A percentile compares a stretch with the other conserved stretches of the same genome.
phyloP scores from a whole-genome alignment of 164 flowering plant species.

The Annona cherimola region DNA sequence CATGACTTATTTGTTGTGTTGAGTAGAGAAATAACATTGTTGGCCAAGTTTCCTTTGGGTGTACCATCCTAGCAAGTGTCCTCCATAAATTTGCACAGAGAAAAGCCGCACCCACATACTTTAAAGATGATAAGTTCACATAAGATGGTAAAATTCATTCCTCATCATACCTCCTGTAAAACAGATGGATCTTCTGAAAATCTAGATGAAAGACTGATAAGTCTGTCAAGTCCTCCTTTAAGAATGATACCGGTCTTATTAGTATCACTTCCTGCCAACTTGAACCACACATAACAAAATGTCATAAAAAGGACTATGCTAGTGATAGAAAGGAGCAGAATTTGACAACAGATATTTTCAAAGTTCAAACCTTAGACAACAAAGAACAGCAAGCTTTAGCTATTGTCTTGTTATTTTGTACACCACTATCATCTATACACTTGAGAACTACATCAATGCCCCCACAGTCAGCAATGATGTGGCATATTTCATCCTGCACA shows the following conservation, averaged over 20 bases:
- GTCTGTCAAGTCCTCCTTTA: conserved; percentile 63
- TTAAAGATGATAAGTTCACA: too few species aligned
- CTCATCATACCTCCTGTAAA: conserved; percentile 69
- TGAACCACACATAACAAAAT: conserved; percentile 1
- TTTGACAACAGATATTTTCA: not conserved
- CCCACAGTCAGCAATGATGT: conserved; percentile 71
- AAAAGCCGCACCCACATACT: too few species aligned
- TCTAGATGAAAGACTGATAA: conserved; percentile 59
- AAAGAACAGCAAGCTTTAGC: conserved; percentile 82
- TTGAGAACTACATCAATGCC: conserved; percentile 77
- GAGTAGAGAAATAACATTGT: not conserved
- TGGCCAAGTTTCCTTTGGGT: not conserved
- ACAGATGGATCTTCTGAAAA: conserved; percentile 83
- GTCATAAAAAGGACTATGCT: not conserved
- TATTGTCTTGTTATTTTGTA: conserved; percentile 53
- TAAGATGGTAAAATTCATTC: not conserved
- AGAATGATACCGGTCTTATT: conserved; percentile 72
- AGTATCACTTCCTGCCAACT: conserved; percentile 96
- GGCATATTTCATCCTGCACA: conserved; percentile 92
- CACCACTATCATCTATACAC: conserved; percentile 76
- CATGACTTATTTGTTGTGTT: not conserved
- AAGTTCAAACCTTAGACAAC: conserved; percentile 57
- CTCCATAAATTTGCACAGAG: too few species aligned
- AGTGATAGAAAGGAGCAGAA: not conserved
- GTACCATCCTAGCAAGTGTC: not conserved